Conservation (phyloP, 2,329 filamentous ascomycete species). For the Aschersonia sp. region DNA sequence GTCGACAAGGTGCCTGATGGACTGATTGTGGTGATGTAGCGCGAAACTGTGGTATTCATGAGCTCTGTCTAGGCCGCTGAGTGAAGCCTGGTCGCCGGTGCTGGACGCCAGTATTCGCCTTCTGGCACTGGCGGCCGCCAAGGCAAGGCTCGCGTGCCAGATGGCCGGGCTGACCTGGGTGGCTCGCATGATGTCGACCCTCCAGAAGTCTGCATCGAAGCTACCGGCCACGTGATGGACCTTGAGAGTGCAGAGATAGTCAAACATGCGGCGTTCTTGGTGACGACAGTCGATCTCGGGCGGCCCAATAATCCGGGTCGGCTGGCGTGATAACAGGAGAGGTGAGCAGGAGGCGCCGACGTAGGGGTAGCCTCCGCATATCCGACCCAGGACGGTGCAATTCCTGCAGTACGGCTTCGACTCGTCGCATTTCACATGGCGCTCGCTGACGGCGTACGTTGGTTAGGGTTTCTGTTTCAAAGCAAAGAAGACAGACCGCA, state of each 20-base stretch:
- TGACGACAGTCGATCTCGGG: not conserved
- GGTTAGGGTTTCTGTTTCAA: not conserved
- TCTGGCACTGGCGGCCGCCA: slow-evolving; percentile 5
- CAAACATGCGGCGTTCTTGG: slow-evolving; percentile 5
- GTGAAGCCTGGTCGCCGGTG: slow-evolving; percentile 7
- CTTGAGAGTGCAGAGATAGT: slow-evolving; percentile 4
- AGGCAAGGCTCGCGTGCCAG: slow-evolving; percentile 3
- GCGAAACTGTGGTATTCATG: slow-evolving; percentile 4
- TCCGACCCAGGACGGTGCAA: slow-evolving; percentile 1
- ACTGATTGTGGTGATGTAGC: slow-evolving; percentile 5
- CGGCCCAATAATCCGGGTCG: not conserved
- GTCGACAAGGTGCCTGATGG: slow-evolving; percentile 4
- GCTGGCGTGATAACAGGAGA: not conserved
- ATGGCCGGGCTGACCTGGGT: slow-evolving; percentile 3
- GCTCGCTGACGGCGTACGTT: not conserved
- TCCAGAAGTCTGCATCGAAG: slow-evolving; percentile 5
- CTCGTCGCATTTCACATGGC: slow-evolving; percentile 3
- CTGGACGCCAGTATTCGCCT: slow-evolving; percentile 4
- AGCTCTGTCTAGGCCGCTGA: slow-evolving; percentile 12
- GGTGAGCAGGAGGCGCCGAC: not conserved
- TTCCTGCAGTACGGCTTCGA: slow-evolving; percentile 1
- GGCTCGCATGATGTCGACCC: slow-evolving; percentile 2
- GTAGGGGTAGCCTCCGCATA: not conserved
- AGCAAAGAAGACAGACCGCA: not conserved
- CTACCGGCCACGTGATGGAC: slow-evolving; percentile 1